Evolutionary conservation across 1,284 basidiomycete species (phyloP), one percentile per base, ranked within the genome.

Genomic region (Fistulina hepatica): DNA sequence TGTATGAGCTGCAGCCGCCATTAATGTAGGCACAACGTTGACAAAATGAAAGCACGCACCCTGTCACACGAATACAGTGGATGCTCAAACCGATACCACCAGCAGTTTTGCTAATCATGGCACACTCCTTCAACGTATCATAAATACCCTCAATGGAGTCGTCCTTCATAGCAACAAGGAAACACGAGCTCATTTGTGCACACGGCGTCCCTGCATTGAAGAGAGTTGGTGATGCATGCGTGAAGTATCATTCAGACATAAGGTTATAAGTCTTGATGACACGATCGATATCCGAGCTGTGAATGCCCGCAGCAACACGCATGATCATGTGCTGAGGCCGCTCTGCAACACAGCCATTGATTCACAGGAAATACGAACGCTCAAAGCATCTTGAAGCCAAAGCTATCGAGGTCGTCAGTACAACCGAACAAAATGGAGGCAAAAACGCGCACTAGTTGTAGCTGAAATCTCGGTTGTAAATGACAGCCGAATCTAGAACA

Each of bases 81-180:
- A 99, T 97, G 63, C 73, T 91, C 44, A 99, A 66, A 46, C 95
- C 95, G 55, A 98, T 97, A 49, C 94, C 95, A 52, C 94, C 94
- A 26, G 95, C 95, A 17, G 91, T 95, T 72, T 99, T 98, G 56
- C 90, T 94, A 60, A 99, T 99, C 86, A 97, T 93, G 2, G 95
- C 95, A 57, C 95, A 98, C 44, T 80, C 89, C 71, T 97, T 98
- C 52, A 99, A 73, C 1, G 94, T 98, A 56, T 97, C 93, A 61
- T 98, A 98, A 59, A 99, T 98, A 28, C 94, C 95, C 51, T 98
- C 95, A 47, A 98, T 98, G 6, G 91, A 97, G 61, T 98, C 95
- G 27, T 97, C 93, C 64, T 93, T 93, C 93, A 98, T 97, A 53
- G 81, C 82, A 38, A 98, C 85, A 39, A 98, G 76, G 77, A 98